Evolutionary conservation across 176 grass and related monocot genomes (phyloP).

Genomic region (Lolium multiflorum): DNA sequence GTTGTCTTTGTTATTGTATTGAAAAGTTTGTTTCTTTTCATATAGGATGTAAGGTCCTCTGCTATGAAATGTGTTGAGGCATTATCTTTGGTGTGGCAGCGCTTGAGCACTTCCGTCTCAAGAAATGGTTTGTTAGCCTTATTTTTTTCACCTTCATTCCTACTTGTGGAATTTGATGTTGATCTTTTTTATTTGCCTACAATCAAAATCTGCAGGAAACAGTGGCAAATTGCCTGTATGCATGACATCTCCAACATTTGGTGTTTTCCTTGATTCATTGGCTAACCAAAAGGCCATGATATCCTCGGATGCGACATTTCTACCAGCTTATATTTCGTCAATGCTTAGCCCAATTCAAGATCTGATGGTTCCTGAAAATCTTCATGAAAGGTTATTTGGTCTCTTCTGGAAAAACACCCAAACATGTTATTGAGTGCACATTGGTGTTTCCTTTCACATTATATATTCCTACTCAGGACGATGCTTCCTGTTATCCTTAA

Average conservation of each 20-base stretch:
- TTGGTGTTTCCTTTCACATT: background rate
- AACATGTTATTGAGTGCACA: background rate
- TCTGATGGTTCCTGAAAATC: slow-evolving; percentile 62
- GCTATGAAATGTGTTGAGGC: slow-evolving; percentile 77
- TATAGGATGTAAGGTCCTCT: slow-evolving; percentile 78
- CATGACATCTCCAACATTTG: slow-evolving; percentile 67
- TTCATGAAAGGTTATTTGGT: slow-evolving; percentile 67
- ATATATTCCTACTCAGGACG: background rate
- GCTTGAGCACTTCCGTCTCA: slow-evolving; percentile 52
- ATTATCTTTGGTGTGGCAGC: slow-evolving; percentile 68
- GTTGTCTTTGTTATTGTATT: slow-evolving; percentile 14
- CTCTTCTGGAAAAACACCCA: slow-evolving; percentile 27
- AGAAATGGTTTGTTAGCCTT: slow-evolving; percentile 70
- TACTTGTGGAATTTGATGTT: slow-evolving; percentile 21
- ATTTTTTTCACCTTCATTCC: slow-evolving; percentile 35
- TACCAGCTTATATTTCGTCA: slow-evolving; percentile 78
- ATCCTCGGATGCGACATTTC: slow-evolving; percentile 72
- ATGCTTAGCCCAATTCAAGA: slow-evolving; percentile 67
- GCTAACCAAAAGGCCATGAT: slow-evolving; percentile 83
- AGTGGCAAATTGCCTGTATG: slow-evolving; percentile 54
- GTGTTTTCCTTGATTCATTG: slow-evolving; percentile 72
- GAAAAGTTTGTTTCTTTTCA: slow-evolving; percentile 29
- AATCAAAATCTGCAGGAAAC: slow-evolving; percentile 65
- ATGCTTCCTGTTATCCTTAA: background rate
- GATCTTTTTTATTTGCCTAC: slow-evolving; percentile 14